Evolutionary conservation across 1,139 yeast species (phyloP).

Genomic region (Candida tetrigidarum): DNA sequence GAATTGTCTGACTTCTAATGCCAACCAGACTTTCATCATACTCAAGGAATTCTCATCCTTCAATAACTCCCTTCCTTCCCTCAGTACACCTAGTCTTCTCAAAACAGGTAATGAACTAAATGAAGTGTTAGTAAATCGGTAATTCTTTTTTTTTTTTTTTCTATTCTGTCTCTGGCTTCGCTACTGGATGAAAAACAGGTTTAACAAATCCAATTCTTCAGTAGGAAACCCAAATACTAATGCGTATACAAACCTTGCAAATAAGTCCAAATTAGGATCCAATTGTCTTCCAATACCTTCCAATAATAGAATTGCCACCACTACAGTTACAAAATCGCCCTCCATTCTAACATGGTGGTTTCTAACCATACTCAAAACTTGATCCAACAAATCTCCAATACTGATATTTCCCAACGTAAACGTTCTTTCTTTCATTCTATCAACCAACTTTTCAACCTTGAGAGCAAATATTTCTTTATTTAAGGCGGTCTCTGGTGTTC

Average conservation of each 20-base stretch:
- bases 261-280: slow-evolving; percentile 90
- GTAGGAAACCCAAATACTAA: slow-evolving; percentile 62
- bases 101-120: slow-evolving; percentile 83
- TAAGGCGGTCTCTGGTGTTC: slow-evolving; percentile 92
- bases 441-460: slow-evolving; percentile 83
- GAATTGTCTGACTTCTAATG: slow-evolving; percentile 86
- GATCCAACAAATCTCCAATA: slow-evolving; percentile 88
- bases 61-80: slow-evolving; percentile 64
- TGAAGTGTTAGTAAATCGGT: slow-evolving; percentile 26
- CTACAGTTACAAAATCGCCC: slow-evolving; percentile 93
- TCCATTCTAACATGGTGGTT: slow-evolving; percentile 97
- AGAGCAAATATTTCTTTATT: slow-evolving; percentile 84
- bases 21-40: slow-evolving; percentile 92
- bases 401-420: slow-evolving; percentile 92
- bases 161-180: slow-evolving; percentile 14
- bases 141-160: slow-evolving; percentile 22
- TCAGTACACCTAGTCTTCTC: slow-evolving; percentile 75
- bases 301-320: slow-evolving; percentile 83
- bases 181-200: slow-evolving; percentile 12
- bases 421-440: slow-evolving; percentile 80
- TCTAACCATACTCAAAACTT: slow-evolving; percentile 89
- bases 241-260: slow-evolving; percentile 89
- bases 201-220: slow-evolving; percentile 25
- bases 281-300: slow-evolving; percentile 96
- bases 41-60: slow-evolving; percentile 64